phyloP scores from a whole-genome alignment of 805 yeast genomes.

The Maudiozyma serrabonitensis region DNA sequence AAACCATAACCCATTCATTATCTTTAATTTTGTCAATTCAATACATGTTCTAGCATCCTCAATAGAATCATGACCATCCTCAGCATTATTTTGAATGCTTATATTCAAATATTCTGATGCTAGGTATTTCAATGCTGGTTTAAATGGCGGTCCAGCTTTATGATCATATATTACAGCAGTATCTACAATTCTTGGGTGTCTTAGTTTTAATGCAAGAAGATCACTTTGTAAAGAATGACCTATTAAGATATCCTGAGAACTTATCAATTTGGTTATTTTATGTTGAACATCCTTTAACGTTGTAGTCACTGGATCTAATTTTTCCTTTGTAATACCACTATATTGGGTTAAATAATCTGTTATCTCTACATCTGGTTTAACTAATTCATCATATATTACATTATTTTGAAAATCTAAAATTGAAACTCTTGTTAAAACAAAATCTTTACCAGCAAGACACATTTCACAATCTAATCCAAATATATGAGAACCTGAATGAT shows the following conservation, averaged over 20 bases:
- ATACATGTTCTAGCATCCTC: conserved; percentile 80
- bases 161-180: conserved; percentile 73
- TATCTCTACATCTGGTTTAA: conserved; percentile 67
- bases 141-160: conserved; percentile 71
- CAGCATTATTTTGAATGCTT: conserved; percentile 56
- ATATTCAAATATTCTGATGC: conserved; percentile 44
- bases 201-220: conserved; percentile 54
- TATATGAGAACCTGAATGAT: conserved; percentile 50
- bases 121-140: conserved; percentile 70
- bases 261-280: conserved; percentile 38
- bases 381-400: conserved; percentile 60
- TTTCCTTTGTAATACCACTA: conserved; percentile 79
- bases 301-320: conserved; percentile 49
- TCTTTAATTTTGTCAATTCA: conserved; percentile 61
- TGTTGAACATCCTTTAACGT: conserved; percentile 60
- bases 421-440: conserved; percentile 70
- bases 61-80: conserved; percentile 69
- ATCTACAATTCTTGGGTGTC: conserved; percentile 71
- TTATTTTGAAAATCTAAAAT: conserved; percentile 53
- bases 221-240: conserved; percentile 92
- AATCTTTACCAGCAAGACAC: conserved; percentile 60
- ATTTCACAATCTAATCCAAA: conserved; percentile 92
- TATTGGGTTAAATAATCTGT: conserved; percentile 72
- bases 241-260: conserved; percentile 56
- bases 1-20: conserved; percentile 53